Evolutionary conservation across 129 eudicot genomes (phyloP).

Genomic region (Helichrysum umbraculigerum): DNA sequence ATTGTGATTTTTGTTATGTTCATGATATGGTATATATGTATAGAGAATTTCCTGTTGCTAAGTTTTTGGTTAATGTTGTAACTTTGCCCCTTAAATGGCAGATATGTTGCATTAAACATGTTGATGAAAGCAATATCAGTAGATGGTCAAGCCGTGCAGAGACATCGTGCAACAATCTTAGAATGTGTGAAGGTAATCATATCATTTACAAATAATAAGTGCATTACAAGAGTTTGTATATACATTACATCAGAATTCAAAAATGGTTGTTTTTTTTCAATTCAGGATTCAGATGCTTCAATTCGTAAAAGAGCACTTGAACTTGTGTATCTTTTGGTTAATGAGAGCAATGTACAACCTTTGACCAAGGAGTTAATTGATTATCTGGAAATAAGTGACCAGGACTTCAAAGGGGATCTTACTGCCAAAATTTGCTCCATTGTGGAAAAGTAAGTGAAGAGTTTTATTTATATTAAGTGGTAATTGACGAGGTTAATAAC

Average conservation of each 20-base stretch:
- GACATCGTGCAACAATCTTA: slow-evolving; percentile 96
- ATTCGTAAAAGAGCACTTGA: slow-evolving; percentile 96
- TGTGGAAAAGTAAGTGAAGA: slow-evolving; percentile 79
- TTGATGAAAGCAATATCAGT: slow-evolving; percentile 86
- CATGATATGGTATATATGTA: neutral
- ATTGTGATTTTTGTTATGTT: neutral
- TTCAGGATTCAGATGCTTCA: slow-evolving; percentile 99
- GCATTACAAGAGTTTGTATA: slow-evolving; percentile 15
- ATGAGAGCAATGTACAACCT: slow-evolving; percentile 87
- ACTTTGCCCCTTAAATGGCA: slow-evolving; percentile 39
- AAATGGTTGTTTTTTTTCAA: neutral
- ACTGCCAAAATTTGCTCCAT: slow-evolving; percentile 96
- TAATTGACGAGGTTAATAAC: neutral
- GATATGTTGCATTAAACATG: slow-evolving; percentile 98
- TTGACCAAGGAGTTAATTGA: slow-evolving; percentile 91
- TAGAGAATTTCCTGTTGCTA: neutral
- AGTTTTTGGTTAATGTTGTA: slow-evolving; percentile 23
- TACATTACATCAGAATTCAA: slow-evolving; percentile 19
- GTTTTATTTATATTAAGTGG: neutral
- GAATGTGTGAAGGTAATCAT: slow-evolving; percentile 97
- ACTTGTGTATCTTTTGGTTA: slow-evolving; percentile 87
- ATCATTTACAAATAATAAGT: neutral
- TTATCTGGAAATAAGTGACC: slow-evolving; percentile 88
- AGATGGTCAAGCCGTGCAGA: slow-evolving; percentile 98
- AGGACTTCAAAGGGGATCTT: slow-evolving; percentile 91